Base-by-base conservation (phyloP, 371 early-diverging fungal species). In the Syncephalastrum monosporum region DNA sequence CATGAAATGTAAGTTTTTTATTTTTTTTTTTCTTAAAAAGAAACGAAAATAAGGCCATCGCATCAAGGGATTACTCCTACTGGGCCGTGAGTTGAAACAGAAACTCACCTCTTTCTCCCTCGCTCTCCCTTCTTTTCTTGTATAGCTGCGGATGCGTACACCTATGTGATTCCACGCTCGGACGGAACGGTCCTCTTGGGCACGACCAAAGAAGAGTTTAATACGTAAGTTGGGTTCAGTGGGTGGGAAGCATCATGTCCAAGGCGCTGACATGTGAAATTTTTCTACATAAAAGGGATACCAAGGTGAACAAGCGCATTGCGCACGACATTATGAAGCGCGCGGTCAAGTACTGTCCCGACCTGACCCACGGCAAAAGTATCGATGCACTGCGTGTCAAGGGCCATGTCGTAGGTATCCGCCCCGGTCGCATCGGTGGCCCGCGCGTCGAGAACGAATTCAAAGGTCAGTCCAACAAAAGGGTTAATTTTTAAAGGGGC, bases 131-230 rank as follows among this genome's bases (percentile, higher is more conserved):
- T 27, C 38, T 25, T 12, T 27, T 27, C 27, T 27, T 27, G 21
- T 27, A 7, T 66, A 57, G 61, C 38, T 17, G 53, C 56, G 23
- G 44, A 68, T 41, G 59, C 67, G 16, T 69, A 81, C 50, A 84
- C 83, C 12, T 92, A 90, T 70, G 65, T 91, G 5, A 91, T 91
- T 51, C 91, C 93, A 13, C 78, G 90, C 8, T 74, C 83, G 16
- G 85, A 88, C 61, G 91, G 91, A 0, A 80, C 83, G 25, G 88
- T 89, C 25, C 72, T 91, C n/a, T 62, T 91, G 2, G 93, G 93
- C 14, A 90, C 91, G 6, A 87, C 89, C 5, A 80, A 82, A 57
- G 81, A 92, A 50, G 74, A 75, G 5, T 52, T 80, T 55, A 74
- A 82, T 53, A 65, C 53, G 86, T 85, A 82, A 68, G 71, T 57